Evolutionary conservation across 164 flowering plant genomes (phyloP).

Genomic region (Santalum album): DNA sequence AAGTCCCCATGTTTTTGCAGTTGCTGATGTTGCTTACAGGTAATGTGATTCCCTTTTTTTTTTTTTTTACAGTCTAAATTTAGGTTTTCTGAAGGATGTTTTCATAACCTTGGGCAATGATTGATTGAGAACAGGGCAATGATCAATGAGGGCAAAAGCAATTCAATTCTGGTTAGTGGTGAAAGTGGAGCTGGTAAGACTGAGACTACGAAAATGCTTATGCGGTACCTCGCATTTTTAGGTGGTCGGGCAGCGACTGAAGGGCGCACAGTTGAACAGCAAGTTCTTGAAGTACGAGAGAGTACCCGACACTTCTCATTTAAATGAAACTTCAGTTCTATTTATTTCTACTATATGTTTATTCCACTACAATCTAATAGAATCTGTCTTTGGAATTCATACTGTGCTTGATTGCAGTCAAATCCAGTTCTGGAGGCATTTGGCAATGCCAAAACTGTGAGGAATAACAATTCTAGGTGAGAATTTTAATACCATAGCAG

Average conservation of each 20-base stretch:
- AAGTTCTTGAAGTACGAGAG: constrained; percentile 57
- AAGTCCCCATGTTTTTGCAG: constrained; percentile 56
- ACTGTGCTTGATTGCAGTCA: constrained; percentile 33
- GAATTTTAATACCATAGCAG: too few species aligned
- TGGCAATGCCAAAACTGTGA: constrained; percentile 67
- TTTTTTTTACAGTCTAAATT: not conserved
- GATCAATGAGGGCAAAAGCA: constrained; percentile 58
- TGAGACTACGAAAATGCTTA: constrained; percentile 63
- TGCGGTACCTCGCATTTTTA: constrained; percentile 54
- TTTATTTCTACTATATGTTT: not conserved
- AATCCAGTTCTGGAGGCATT: constrained; percentile 74
- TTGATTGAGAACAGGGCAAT: constrained; percentile 34
- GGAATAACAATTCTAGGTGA: constrained; percentile 65
- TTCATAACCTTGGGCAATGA: not conserved
- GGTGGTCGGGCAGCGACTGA: constrained; percentile 56
- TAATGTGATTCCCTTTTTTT: constrained; percentile 4
- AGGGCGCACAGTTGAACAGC: constrained; percentile 66
- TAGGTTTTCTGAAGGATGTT: not conserved
- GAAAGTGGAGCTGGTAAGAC: constrained; percentile 76
- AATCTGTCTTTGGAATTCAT: too few species aligned
- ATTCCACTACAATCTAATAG: not conserved
- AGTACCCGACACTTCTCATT: not conserved
- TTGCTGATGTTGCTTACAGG: constrained; percentile 55
- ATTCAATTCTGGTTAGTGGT: constrained; percentile 60
- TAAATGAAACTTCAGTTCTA: too few species aligned